Conservation (phyloP, 192 early-diverging fungal genomes). For the Pilobolus umbonatus region DNA sequence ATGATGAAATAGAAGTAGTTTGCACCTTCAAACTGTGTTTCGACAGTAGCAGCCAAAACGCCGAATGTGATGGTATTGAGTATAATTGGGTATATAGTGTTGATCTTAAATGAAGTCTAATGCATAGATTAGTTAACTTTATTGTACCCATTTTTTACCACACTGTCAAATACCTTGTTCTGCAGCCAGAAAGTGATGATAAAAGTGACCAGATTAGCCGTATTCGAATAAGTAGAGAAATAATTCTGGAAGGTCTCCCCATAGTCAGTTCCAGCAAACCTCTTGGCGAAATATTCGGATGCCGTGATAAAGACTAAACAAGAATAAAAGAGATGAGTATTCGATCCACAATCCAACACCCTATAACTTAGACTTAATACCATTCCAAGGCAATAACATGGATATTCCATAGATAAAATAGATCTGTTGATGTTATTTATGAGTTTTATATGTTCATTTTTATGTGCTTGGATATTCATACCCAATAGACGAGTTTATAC, state of each 20-base stretch:
- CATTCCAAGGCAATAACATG: slow-evolving; percentile 78
- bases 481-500: slow-evolving; percentile 12
- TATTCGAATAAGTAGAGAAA: slow-evolving; percentile 64
- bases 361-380: slow-evolving; percentile 20
- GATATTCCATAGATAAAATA: slow-evolving; percentile 74
- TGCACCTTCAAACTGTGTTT: slow-evolving; percentile 40
- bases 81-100: slow-evolving; percentile 35
- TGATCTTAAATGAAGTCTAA: slow-evolving; percentile 3
- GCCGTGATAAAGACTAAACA: slow-evolving; percentile 68
- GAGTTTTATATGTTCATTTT: neutral
- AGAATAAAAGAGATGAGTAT: neutral
- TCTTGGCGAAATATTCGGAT: slow-evolving; percentile 62
- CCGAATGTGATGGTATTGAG: slow-evolving; percentile 52
- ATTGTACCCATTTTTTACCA: neutral
- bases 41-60: slow-evolving; percentile 45
- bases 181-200: slow-evolving; percentile 47
- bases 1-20: slow-evolving; percentile 61
- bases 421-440: slow-evolving; percentile 23
- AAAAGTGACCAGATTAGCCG: slow-evolving; percentile 53
- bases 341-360: neutral
- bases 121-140: neutral
- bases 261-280: slow-evolving; percentile 56
- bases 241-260: slow-evolving; percentile 71
- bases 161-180: slow-evolving; percentile 49
- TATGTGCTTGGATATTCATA: neutral